A percentile compares a stretch with the other conserved stretches of the same genome.
These are phyloP conservation scores for Dendrocalamus latiflorus DNA, from an alignment of 202 grass and related monocot species.

Conservation along the genomic window DNA sequence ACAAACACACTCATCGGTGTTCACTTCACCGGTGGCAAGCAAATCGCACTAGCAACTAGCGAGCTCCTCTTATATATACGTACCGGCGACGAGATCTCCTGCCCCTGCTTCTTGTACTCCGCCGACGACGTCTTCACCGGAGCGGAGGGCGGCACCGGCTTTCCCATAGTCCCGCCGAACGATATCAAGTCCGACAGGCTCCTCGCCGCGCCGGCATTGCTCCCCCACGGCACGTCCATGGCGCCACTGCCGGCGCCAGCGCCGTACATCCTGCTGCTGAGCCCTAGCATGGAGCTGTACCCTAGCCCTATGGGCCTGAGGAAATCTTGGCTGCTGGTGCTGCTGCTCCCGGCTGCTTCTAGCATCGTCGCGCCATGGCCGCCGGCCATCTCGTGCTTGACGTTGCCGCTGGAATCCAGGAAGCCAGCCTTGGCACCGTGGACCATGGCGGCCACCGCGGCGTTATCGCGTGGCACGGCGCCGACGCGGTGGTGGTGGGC, in stretches of 20 bases:
- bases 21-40: not conserved
- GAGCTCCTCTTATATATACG: too few species aligned
- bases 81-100: conserved; percentile 46
- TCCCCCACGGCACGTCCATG: conserved; percentile 59
- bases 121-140: conserved; percentile 23
- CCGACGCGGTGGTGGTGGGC: not conserved
- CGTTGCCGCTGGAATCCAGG: conserved; percentile 26
- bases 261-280: conserved; percentile 49
- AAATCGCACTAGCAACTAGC: not conserved
- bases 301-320: conserved; percentile 28
- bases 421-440: conserved; percentile 29
- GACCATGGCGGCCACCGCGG: not conserved
- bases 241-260: not conserved
- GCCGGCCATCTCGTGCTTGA: conserved; percentile 45
- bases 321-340: conserved; percentile 25
- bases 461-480: conserved; percentile 10
- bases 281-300: conserved; percentile 51
- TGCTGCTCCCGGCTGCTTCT: not conserved
- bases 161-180: conserved; percentile 38
- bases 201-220: conserved; percentile 37
- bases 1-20: not conserved
- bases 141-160: conserved; percentile 2
- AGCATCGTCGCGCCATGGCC: conserved; percentile 20
- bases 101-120: conserved; percentile 54
- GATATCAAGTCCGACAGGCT: conserved; percentile 66